phyloP scores from a whole-genome alignment of 2,329 filamentous ascomycete species.

The Apiospora malaysiana region DNA sequence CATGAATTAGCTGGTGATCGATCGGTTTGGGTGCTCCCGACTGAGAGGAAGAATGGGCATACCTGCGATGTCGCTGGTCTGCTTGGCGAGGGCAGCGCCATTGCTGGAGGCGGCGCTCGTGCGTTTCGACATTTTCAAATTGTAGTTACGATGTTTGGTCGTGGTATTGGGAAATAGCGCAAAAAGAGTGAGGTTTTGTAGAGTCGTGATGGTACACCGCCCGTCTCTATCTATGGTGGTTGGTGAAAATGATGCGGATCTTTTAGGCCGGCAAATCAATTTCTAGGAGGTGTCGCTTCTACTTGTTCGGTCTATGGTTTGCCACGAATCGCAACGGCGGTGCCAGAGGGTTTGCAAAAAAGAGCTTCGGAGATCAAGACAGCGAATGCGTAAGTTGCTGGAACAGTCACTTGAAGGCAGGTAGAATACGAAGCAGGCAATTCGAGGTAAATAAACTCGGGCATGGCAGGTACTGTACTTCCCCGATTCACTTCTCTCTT shows the following conservation, averaged over 20 bases:
- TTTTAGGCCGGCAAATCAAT: not conserved
- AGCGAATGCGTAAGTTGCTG: not conserved
- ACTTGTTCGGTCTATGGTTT: not conserved
- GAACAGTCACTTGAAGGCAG: not conserved
- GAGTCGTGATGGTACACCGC: slow-evolving; percentile 19
- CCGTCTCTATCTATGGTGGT: slow-evolving; percentile 16
- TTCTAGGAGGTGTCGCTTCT: not conserved
- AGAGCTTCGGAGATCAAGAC: not conserved
- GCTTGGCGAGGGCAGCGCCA: slow-evolving; percentile 50
- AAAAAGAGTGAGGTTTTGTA: not conserved
- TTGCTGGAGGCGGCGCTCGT: slow-evolving; percentile 54
- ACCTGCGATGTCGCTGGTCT: slow-evolving; percentile 48
- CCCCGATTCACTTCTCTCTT: slow-evolving; percentile 2
- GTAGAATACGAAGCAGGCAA: not conserved
- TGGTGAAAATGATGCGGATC: slow-evolving; percentile 15
- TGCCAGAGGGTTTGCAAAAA: not conserved
- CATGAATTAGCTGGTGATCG: not conserved
- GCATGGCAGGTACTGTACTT: slow-evolving; percentile 9
- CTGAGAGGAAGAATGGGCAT: slow-evolving; percentile 29
- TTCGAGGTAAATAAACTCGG: not conserved
- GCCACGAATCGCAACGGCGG: not conserved
- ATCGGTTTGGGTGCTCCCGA: not conserved
- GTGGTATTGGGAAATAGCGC: slow-evolving; percentile 12
- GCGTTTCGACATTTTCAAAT: slow-evolving; percentile 66
- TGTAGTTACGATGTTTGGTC: too few relatives aligned